Percentiles rank a stretch among this genome's conserved stretches.
Conservation (phyloP, 1,284 basidiomycete genomes). For the Cryptococcus sp. region DNA sequence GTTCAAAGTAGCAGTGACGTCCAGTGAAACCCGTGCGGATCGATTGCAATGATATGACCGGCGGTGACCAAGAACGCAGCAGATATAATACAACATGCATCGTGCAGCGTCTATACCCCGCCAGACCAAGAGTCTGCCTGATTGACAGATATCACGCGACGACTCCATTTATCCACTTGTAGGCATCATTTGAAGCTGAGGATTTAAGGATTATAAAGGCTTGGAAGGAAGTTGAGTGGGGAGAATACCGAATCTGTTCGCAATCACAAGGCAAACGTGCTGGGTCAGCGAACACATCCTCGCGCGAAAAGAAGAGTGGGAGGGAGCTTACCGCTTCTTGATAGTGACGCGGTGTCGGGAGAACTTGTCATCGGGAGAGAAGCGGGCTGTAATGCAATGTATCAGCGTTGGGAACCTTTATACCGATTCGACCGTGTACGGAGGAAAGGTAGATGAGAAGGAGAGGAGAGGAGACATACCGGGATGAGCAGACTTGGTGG, state of each 20-base stretch:
- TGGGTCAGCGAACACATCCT: not conserved
- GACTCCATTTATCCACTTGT: too few relatives aligned
- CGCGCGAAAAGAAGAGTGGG: not conserved
- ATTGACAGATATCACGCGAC: not conserved
- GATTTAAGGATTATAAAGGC: conserved; percentile 71
- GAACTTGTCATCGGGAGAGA: conserved; percentile 98
- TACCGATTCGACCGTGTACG: too few relatives aligned
- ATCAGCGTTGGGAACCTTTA: not conserved
- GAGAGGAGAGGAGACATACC: conserved; percentile 58
- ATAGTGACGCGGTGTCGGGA: conserved; percentile 92
- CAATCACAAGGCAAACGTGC: not conserved
- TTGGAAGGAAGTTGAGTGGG: conserved; percentile 85
- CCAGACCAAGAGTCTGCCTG: too few relatives aligned
- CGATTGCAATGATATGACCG: too few relatives aligned
- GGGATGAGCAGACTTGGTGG: conserved; percentile 92
- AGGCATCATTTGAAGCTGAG: too few relatives aligned
- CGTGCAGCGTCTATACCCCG: not conserved
- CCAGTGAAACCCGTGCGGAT: too few relatives aligned
- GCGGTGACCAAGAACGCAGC: not conserved
- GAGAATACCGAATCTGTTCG: conserved; percentile 67
- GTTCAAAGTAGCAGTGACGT: too few relatives aligned
- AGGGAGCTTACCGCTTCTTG: conserved; percentile 73
- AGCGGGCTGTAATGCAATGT: conserved; percentile 67
- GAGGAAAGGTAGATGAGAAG: not conserved
- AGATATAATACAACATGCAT: conserved; percentile 9